A percentile compares a stretch with the other conserved stretches of the same genome.
These are phyloP conservation scores for Adiantum capillusveneris DNA, from an alignment of 75 land plant species.

Conservation along the genomic window DNA sequence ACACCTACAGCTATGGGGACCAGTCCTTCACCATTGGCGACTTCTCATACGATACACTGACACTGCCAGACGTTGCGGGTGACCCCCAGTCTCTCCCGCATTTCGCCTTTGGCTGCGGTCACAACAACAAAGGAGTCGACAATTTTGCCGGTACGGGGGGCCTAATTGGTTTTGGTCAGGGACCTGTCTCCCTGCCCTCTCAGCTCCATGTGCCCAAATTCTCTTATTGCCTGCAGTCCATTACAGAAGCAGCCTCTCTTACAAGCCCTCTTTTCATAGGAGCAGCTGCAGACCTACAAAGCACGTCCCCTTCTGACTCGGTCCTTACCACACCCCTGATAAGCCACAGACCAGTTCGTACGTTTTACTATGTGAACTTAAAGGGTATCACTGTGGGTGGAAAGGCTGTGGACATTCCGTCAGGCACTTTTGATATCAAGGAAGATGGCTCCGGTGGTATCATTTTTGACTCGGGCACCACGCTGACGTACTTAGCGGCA, in stretches of 20 bases:
- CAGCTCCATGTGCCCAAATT: constrained; percentile 19
- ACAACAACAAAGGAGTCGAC: constrained; percentile 11
- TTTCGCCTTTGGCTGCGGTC: constrained; percentile 29
- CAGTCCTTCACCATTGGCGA: constrained; percentile 22
- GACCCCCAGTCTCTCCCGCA: background rate
- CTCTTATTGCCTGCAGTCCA: constrained; percentile 25
- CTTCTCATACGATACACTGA: constrained; percentile 17
- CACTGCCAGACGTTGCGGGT: constrained; percentile 6
- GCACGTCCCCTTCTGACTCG: constrained; percentile 9
- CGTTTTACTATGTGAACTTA: constrained; percentile 13
- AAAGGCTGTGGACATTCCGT: constrained; percentile 8
- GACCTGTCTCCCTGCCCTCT: constrained; percentile 17
- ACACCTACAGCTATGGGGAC: constrained; percentile 25
- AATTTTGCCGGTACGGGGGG: constrained; percentile 5
- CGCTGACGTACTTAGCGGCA: constrained; percentile 8
- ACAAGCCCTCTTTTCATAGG: constrained; percentile 23
- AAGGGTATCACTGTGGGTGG: constrained; percentile 15
- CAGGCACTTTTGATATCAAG: constrained; percentile 5
- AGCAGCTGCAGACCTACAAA: constrained; percentile 5
- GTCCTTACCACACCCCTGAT: constrained; percentile 1
- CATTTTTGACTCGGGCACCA: constrained; percentile 22
- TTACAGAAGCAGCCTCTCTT: constrained; percentile 2
- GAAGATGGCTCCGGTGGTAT: constrained; percentile 14
- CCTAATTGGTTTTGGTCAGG: constrained; percentile 22
- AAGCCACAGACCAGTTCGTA: background rate